These are phyloP conservation scores for Fusarium sp. DNA, from an alignment of 2,329 filamentous ascomycete species.

Conservation along the genomic window DNA sequence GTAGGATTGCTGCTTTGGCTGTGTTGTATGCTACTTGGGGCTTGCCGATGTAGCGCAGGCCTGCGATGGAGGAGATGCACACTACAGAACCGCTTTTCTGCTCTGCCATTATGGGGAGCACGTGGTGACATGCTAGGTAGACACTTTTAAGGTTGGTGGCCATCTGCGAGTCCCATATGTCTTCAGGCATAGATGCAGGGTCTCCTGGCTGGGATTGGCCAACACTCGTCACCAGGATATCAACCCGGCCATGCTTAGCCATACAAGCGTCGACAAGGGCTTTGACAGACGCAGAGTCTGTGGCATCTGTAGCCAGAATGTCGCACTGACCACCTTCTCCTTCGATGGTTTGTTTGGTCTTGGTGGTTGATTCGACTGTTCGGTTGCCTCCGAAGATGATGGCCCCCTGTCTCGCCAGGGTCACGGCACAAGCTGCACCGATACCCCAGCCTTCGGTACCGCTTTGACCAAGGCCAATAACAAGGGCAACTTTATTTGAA, in stretches of 20 bases:
- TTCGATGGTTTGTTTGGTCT: slow-evolving; percentile 57
- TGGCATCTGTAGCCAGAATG: slow-evolving; percentile 64
- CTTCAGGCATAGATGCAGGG: slow-evolving; percentile 62
- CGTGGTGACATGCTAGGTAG: slow-evolving; percentile 65
- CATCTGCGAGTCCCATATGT: slow-evolving; percentile 65
- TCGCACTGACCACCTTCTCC: slow-evolving; percentile 53
- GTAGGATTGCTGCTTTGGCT: slow-evolving; percentile 64
- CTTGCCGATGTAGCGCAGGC: slow-evolving; percentile 63
- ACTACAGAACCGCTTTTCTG: slow-evolving; percentile 60
- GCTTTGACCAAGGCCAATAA: slow-evolving; percentile 62
- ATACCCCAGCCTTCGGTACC: slow-evolving; percentile 63
- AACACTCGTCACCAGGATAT: slow-evolving; percentile 73
- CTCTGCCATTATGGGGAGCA: slow-evolving; percentile 67
- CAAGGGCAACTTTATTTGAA: slow-evolving; percentile 59
- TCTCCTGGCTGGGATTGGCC: slow-evolving; percentile 67
- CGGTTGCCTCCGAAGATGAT: slow-evolving; percentile 65
- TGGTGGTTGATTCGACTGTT: slow-evolving; percentile 56
- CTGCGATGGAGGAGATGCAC: slow-evolving; percentile 65
- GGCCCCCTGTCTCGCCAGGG: slow-evolving; percentile 63
- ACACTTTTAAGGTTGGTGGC: slow-evolving; percentile 69
- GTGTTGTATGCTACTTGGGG: slow-evolving; percentile 67
- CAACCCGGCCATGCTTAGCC: slow-evolving; percentile 66
- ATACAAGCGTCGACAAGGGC: slow-evolving; percentile 65
- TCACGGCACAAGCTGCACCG: slow-evolving; percentile 63
- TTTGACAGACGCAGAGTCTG: slow-evolving; percentile 64